phyloP scores from a whole-genome alignment of 176 grass and related monocot genomes.

The Oryza brachyantha region DNA sequence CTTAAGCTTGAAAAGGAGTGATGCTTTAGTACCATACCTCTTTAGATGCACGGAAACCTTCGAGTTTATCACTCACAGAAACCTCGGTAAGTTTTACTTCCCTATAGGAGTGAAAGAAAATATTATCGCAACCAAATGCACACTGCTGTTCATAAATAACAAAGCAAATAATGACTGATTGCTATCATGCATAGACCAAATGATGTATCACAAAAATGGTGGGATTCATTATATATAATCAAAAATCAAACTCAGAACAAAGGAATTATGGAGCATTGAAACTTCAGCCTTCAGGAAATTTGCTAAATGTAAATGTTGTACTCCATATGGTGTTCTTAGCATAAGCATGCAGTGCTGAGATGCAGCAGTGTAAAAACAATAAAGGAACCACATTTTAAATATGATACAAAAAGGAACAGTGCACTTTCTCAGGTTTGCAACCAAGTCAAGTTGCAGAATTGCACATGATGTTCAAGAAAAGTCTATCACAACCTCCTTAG shows the following conservation, averaged over 20 bases:
- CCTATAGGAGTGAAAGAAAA: conserved; percentile 32
- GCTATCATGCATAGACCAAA: neutral
- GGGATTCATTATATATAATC: neutral
- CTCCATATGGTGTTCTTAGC: neutral
- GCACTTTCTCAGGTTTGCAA: neutral
- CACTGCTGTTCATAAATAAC: neutral
- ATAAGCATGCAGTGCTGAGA: neutral
- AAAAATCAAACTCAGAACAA: neutral
- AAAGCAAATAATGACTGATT: neutral
- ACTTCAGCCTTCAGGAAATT: neutral
- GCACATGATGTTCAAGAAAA: neutral
- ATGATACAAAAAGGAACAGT: neutral
- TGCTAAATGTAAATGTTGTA: neutral
- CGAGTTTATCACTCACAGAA: conserved; percentile 93
- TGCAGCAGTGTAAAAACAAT: neutral
- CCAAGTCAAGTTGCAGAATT: neutral
- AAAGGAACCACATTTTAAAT: neutral
- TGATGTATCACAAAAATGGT: neutral
- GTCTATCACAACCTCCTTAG: neutral
- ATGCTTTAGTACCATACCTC: conserved; percentile 51
- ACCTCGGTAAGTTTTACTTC: conserved; percentile 84
- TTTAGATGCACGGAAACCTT: conserved; percentile 86
- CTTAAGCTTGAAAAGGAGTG: neutral
- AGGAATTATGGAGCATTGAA: neutral
- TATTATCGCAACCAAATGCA: conserved; percentile 22